phyloP scores from a whole-genome alignment of 139 green algal genomes.

The Zygnema cylindricum region DNA sequence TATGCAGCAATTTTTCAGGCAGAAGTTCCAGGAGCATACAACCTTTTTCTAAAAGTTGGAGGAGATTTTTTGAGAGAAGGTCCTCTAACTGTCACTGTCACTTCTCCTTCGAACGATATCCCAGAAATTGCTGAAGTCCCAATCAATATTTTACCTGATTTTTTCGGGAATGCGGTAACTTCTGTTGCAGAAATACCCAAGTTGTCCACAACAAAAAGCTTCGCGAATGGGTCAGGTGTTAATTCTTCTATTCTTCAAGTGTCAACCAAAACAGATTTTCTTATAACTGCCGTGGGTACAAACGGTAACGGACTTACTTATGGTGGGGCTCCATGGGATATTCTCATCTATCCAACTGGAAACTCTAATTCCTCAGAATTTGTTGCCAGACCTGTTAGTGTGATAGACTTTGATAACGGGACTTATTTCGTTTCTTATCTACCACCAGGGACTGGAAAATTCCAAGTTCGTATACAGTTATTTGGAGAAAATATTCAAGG shows the following conservation, averaged over 20 bases:
- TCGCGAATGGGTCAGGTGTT: background rate
- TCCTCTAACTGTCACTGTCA: conserved; percentile 7
- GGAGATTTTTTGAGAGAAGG: conserved; percentile 39
- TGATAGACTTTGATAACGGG: background rate
- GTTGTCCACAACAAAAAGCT: background rate
- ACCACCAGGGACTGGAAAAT: background rate
- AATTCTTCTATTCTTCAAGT: background rate
- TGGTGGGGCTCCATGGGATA: background rate
- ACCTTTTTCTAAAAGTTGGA: conserved; percentile 38
- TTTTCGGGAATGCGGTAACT: background rate
- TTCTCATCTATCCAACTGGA: background rate
- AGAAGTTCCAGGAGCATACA: conserved; percentile 6
- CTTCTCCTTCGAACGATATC: background rate
- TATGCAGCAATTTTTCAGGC: conserved; percentile 26
- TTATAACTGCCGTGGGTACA: background rate
- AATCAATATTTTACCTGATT: background rate
- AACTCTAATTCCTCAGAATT: background rate
- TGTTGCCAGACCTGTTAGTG: background rate
- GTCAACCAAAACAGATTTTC: background rate
- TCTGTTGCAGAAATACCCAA: background rate
- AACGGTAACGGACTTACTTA: background rate
- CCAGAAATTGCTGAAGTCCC: background rate
- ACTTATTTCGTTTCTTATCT: background rate
- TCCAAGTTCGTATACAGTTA: conserved; percentile 4
- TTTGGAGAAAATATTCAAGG: conserved; percentile 2